A percentile compares a stretch with the other conserved stretches of the same genome.
Evolutionary conservation across 1,139 yeast genomes (phyloP).

Genomic region (Spencermartinsiella ligniputridi): DNA sequence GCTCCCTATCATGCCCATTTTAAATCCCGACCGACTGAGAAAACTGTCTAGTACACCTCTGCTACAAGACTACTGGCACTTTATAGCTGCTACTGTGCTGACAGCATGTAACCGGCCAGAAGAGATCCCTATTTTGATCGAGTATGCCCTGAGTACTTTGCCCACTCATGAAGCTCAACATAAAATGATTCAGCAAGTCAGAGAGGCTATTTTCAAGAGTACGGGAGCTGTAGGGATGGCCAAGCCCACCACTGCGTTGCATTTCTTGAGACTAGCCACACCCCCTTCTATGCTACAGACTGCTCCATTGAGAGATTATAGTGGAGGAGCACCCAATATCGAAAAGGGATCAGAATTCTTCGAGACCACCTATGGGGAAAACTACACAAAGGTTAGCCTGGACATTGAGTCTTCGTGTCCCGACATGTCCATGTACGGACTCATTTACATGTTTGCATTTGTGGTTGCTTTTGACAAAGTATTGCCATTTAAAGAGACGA

Average conservation of each 20-base stretch:
- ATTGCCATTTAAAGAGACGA: conserved; percentile 64
- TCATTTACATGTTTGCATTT: conserved; percentile 73
- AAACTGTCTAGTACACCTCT: conserved; percentile 50
- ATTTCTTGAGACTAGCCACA: conserved; percentile 58
- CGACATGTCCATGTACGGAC: conserved; percentile 72
- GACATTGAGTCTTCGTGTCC: conserved; percentile 77
- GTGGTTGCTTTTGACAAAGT: conserved; percentile 64
- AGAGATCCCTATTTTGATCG: conserved; percentile 70
- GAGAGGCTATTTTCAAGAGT: conserved; percentile 75
- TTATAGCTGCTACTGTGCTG: conserved; percentile 74
- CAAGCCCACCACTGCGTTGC: conserved; percentile 73
- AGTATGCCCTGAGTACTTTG: conserved; percentile 54
- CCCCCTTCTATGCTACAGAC: conserved; percentile 46
- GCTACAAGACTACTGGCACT: conserved; percentile 62
- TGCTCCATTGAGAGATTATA: conserved; percentile 20
- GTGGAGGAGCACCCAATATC: conserved; percentile 16
- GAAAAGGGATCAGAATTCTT: conserved; percentile 64
- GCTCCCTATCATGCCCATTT: conserved; percentile 23
- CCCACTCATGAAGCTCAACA: conserved; percentile 16
- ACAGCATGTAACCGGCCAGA: conserved; percentile 78
- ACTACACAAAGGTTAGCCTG: conserved; percentile 58
- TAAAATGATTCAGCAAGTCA: conserved; percentile 45
- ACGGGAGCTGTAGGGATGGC: conserved; percentile 82
- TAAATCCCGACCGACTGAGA: conserved; percentile 61
- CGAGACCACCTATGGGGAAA: conserved; percentile 70